Conservation (phyloP, 140 eudicot genomes). For the Cichorium intybus region DNA sequence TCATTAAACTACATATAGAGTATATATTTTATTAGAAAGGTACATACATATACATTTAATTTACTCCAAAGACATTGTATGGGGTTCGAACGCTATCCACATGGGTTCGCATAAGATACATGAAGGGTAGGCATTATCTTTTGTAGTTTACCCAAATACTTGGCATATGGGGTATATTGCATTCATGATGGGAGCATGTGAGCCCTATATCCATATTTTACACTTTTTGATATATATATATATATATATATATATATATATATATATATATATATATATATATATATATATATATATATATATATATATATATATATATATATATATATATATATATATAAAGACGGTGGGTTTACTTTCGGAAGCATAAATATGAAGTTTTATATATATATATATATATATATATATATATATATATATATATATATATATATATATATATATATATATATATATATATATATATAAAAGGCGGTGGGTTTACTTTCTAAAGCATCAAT, state of each 20-base stretch:
- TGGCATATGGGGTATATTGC: constrained; percentile 39
- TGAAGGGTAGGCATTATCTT: constrained; percentile 28
- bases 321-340: background rate
- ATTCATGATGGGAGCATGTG: constrained; percentile 38
- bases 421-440: too few species aligned
- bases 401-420: too few species aligned
- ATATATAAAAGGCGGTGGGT: too few species aligned
- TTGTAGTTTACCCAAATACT: constrained; percentile 27
- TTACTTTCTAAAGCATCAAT: too few species aligned
- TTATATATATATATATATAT: too few species aligned
- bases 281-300: background rate
- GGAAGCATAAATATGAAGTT: too few species aligned
- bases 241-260: background rate
- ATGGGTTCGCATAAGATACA: constrained; percentile 24
- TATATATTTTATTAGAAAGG: too few species aligned
- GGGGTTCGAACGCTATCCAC: constrained; percentile 33
- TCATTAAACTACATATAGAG: too few species aligned
- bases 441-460: too few species aligned
- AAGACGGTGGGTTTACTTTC: too few species aligned
- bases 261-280: background rate
- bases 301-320: background rate
- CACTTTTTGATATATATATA: constrained; percentile 5
- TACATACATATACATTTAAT: too few species aligned
- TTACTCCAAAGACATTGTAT: constrained; percentile 17
- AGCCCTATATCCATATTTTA: constrained; percentile 18